Evolutionary conservation across 352 stramenopile genomes (phyloP).

Genomic region (Pythium dissimile): DNA sequence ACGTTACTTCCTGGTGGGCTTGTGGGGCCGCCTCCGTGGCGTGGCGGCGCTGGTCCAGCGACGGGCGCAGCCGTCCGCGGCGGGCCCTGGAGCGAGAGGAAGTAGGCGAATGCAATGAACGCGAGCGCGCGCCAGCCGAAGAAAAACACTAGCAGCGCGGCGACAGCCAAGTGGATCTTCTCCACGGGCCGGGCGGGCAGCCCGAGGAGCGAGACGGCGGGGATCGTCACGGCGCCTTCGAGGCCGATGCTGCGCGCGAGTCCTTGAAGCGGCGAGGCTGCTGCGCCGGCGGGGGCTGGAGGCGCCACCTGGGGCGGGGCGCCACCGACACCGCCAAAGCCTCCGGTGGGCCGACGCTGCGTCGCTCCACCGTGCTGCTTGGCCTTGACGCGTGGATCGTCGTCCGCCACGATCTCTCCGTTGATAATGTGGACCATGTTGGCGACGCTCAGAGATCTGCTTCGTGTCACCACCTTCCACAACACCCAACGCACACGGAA

Average conservation of each 20-base stretch:
- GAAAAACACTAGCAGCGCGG: conserved; percentile 45
- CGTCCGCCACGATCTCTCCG: conserved; percentile 80
- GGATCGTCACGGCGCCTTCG: conserved; percentile 59
- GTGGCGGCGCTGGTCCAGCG: conserved; percentile 3
- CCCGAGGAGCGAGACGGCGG: conserved; percentile 39
- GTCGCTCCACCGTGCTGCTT: conserved; percentile 13
- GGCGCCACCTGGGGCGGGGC: conserved; percentile 4
- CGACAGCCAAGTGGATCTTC: conserved; percentile 69
- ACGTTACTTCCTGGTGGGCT: conserved; percentile 2
- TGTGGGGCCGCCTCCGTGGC: neutral
- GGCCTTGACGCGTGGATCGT: conserved; percentile 72
- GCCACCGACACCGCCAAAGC: neutral
- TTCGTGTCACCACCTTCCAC: conserved; percentile 2
- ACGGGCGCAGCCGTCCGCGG: conserved; percentile 29
- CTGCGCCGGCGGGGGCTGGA: conserved; percentile 1
- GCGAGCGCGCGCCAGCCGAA: conserved; percentile 75
- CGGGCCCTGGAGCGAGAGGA: conserved; percentile 43
- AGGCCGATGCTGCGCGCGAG: conserved; percentile 52
- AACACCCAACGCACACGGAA: no score
- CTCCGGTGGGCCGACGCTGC: conserved; percentile 8
- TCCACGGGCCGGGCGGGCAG: conserved; percentile 47
- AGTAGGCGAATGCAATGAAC: conserved; percentile 64
- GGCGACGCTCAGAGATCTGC: neutral
- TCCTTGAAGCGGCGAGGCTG: conserved; percentile 37
- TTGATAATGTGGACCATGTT: conserved; percentile 89